Conservation (phyloP, 371 early-diverging fungal species). For the Mucor indicus region DNA sequence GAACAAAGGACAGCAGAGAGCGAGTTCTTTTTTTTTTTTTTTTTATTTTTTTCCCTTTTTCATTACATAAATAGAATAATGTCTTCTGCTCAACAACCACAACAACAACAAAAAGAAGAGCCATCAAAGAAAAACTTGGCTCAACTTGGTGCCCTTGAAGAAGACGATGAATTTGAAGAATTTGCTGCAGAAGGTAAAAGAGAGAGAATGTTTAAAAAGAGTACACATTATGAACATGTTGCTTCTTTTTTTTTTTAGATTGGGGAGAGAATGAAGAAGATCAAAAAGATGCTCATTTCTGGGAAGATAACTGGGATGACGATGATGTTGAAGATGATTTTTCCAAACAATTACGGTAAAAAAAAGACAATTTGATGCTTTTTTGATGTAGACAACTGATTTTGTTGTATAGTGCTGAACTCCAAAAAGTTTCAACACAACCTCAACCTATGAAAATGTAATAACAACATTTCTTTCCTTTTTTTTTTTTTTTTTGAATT, state of each 20-base stretch:
- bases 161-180: conserved; percentile 93
- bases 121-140: conserved; percentile 38
- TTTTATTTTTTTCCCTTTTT: not conserved
- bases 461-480: not conserved
- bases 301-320: conserved; percentile 94
- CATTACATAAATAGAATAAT: not conserved
- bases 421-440: conserved; percentile 19
- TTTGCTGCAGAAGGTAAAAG: conserved; percentile 80
- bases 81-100: conserved; percentile 22
- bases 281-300: conserved; percentile 68
- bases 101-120: conserved; percentile 25
- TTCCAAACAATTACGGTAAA: conserved; percentile 77
- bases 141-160: conserved; percentile 72
- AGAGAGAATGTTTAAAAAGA: not conserved
- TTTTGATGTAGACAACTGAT: not conserved
- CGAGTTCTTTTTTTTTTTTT: too few relatives aligned
- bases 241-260: conserved; percentile 48
- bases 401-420: conserved; percentile 22
- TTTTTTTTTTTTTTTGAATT: not conserved
- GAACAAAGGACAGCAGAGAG: too few relatives aligned
- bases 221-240: not conserved
- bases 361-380: not conserved
- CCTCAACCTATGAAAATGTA: conserved; percentile 32
- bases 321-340: conserved; percentile 90
- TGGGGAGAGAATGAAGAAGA: conserved; percentile 84